Base-by-base conservation (phyloP, 2,329 filamentous ascomycete species). In the Aphanoascus verrucosus region DNA sequence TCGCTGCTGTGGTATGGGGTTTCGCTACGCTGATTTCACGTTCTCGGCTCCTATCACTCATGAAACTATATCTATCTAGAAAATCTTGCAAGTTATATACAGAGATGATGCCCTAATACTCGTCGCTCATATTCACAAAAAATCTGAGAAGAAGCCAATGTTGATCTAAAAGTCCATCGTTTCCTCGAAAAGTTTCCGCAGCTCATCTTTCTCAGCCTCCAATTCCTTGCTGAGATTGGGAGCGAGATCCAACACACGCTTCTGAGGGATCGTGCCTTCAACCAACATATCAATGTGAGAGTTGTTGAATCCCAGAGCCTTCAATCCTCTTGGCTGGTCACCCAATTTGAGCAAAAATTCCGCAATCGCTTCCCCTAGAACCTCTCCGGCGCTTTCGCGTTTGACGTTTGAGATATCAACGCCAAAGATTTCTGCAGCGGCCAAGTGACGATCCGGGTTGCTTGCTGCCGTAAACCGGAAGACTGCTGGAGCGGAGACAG, bases 211-310 rank as follows among this genome's bases (percentile, higher is more conserved):
- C 69, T 91, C 86, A 46, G 76, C 74, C 62, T 83, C 76, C 45
- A 87, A 68, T 64, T 89, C 85, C 60, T 77, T 79, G 38, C 80
- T 81, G 62, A 98, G 69, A 23, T 80, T 89, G 0, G 93, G 94
- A 31, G 93, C 93, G 57, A 98, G 72, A 84, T 90, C 93, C 64
- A 98, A 68, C 53, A 98, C 94, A 59, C 93, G 77, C 53, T 82
- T 82, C 73, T 98, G 93, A 4, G 93, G 93, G 57, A 98, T 83
- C 0, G 93, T 98, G 1, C 93, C 94, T 69, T 97, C 91, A 1
- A 98, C 89, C 58, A 98, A 73, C 8, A 75, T 81, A 58, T 94
- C 88, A 15, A 98, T 75, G 72, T 97, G 81, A 38, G 81, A 79
- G 14, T 69, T 72, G 51, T 78, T 78, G 65, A 97, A 98, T 0